Conservation (phyloP, 768 basidiomycete species). For the Nidula microcarpa region DNA sequence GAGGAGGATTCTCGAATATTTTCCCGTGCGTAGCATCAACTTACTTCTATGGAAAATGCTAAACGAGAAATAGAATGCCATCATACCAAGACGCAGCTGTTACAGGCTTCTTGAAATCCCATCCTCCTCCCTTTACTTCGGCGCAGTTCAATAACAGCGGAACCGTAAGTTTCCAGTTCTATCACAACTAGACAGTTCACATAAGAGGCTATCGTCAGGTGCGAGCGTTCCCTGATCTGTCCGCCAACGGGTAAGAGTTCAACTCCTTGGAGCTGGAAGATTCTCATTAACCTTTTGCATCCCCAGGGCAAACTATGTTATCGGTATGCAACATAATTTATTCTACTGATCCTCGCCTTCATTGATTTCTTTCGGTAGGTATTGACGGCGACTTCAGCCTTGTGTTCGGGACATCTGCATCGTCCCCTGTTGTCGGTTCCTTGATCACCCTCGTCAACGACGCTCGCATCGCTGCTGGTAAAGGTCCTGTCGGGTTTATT, state of each 20-base stretch:
- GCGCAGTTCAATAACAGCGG: slow-evolving; percentile 45
- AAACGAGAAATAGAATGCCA: slow-evolving; percentile 25
- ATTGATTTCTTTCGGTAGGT: slow-evolving; percentile 4
- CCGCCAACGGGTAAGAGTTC: slow-evolving; percentile 38
- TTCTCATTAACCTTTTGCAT: background rate
- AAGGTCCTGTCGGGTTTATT: slow-evolving; percentile 45
- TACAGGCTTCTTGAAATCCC: slow-evolving; percentile 27
- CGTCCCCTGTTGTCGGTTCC: slow-evolving; percentile 45
- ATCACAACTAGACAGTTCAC: background rate
- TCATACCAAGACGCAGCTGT: slow-evolving; percentile 43
- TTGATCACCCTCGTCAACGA: slow-evolving; percentile 53
- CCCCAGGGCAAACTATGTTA: slow-evolving; percentile 33
- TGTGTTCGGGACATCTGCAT: slow-evolving; percentile 48
- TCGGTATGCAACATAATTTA: slow-evolving; percentile 16
- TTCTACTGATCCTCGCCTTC: no score
- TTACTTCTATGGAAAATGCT: background rate
- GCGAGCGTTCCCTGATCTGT: slow-evolving; percentile 47
- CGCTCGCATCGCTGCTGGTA: slow-evolving; percentile 38
- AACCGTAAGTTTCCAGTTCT: slow-evolving; percentile 14
- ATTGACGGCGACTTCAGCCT: slow-evolving; percentile 36
- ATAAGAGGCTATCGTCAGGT: slow-evolving; percentile 20
- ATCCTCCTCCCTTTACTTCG: slow-evolving; percentile 35
- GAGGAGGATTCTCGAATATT: slow-evolving; percentile 50
- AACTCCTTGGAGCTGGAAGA: background rate
- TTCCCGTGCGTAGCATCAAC: slow-evolving; percentile 22